These are phyloP conservation scores for Heimioporus punctisporus DNA, from an alignment of 1,284 basidiomycete species.

Conservation along the genomic window DNA sequence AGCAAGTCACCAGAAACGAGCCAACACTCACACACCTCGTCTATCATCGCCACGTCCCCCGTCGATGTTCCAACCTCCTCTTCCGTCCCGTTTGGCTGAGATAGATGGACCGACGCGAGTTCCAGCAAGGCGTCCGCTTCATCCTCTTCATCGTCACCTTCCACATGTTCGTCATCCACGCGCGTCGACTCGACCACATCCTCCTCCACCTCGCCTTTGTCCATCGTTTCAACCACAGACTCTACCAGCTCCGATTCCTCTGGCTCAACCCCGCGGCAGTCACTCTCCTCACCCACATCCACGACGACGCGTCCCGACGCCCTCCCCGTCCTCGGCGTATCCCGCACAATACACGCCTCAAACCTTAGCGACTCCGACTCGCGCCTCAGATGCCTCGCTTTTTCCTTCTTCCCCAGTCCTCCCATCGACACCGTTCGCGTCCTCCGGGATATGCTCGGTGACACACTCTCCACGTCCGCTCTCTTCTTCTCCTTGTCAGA, in stretches of 20 bases:
- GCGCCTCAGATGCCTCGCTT: not conserved
- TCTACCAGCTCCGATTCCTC: too few species aligned
- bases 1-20: slow-evolving; percentile 2
- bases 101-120: slow-evolving; percentile 27
- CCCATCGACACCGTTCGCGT: not conserved
- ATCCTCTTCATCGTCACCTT: slow-evolving; percentile 9
- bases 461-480: not conserved
- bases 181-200: not conserved
- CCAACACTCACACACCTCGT: slow-evolving; percentile 11
- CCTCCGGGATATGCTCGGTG: not conserved
- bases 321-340: not conserved
- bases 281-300: too few species aligned
- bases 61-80: not conserved
- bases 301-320: too few species aligned
- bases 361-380: not conserved
- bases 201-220: too few species aligned
- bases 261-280: too few species aligned
- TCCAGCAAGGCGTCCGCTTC: slow-evolving; percentile 24
- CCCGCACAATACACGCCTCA: not conserved
- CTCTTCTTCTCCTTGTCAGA: not conserved
- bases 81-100: not conserved
- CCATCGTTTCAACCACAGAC: too few species aligned
- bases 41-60: not conserved
- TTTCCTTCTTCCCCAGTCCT: not conserved
- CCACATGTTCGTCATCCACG: not conserved